Base-by-base conservation (phyloP, 345 rosid genomes). In the Acer campestre region DNA sequence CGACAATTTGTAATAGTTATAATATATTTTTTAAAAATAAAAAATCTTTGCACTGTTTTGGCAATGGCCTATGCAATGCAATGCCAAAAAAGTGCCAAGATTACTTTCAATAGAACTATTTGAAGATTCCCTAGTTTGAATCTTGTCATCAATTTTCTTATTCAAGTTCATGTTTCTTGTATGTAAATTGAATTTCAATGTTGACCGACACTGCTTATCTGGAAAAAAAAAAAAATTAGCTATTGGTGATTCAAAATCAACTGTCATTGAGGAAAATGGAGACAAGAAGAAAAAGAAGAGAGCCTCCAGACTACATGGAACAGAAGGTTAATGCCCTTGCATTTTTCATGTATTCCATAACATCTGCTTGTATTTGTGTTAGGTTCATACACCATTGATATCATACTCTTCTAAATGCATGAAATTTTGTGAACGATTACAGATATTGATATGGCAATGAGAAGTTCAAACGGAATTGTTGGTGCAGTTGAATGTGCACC, bases 221-320 rank as follows among this genome's bases (percentile, higher is more conserved):
- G 61, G 3, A 25, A 17, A 9, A 8, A 8, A n/a, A n/a, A n/a
- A n/a, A n/a, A 22, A 67, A 90, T 64, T 90, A 95, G 98, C 98
- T 76, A 31, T 92, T 4, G 88, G 90, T 16, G 85, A 82, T 76
- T 83, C 94, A 13, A 93, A 86, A 79, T 74, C 91, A 14, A 83
- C 85, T 3, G 81, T 88, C 59, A 61, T 78, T 38, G 91, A 85
- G 22, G 94, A 88, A 73, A 76, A 83, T 67, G 84, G 76, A 64
- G 77, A 80, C n/a, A 75, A 82, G 70, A 79, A 84, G 25, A 80
- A 81, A 20, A 79, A 74, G 40, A 80, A 75, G 22, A 7, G 49
- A 46, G 44, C 67, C 10, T 66, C 84, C 20, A 78, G 25, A 22
- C 64, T 75, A 46, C 49, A 74, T 22, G 46, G 53, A 73, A 65